phyloP scores from a whole-genome alignment of 2,329 filamentous ascomycete genomes.

The Nothophoma quercina region DNA sequence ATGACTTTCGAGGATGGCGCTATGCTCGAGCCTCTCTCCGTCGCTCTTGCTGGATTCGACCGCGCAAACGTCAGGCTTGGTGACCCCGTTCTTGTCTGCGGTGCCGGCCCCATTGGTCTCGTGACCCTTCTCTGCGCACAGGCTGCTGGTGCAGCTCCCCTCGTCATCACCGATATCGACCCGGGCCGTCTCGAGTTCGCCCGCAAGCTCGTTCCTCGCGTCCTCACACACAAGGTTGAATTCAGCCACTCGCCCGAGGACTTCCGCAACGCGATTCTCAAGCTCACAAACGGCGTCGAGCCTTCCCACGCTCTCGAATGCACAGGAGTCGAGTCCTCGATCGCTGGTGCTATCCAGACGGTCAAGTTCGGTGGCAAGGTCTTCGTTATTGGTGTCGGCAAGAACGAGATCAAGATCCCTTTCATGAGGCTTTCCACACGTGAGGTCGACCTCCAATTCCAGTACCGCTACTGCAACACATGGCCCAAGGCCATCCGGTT shows the following conservation, averaged over 20 bases:
- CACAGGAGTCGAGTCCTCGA: conserved; percentile 91
- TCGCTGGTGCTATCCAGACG: conserved; percentile 85
- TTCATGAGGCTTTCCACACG: conserved; percentile 92
- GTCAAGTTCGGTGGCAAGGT: conserved; percentile 96
- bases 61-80: conserved; percentile 81
- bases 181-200: conserved; percentile 85
- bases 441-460: conserved; percentile 94
- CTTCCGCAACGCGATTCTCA: conserved; percentile 72
- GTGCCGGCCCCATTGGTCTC: conserved; percentile 91
- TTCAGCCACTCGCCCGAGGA: conserved; percentile 70
- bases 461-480: conserved; percentile 95
- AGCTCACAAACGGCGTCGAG: conserved; percentile 78
- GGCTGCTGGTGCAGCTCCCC: conserved; percentile 86
- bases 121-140: conserved; percentile 84
- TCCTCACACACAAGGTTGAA: conserved; percentile 81
- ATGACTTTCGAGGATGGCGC: conserved; percentile 94
- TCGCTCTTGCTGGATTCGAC: conserved; percentile 88
- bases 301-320: conserved; percentile 87
- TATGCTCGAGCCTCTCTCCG: conserved; percentile 87
- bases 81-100: conserved; percentile 87
- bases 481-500: conserved; percentile 94
- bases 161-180: conserved; percentile 95
- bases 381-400: conserved; percentile 94
- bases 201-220: conserved; percentile 79
- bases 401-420: conserved; percentile 92